A percentile compares a stretch with the other conserved stretches of the same genome.
These are phyloP conservation scores for Trichosporon ovoides DNA, from an alignment of 1,284 basidiomycete species.

Conservation along the genomic window DNA sequence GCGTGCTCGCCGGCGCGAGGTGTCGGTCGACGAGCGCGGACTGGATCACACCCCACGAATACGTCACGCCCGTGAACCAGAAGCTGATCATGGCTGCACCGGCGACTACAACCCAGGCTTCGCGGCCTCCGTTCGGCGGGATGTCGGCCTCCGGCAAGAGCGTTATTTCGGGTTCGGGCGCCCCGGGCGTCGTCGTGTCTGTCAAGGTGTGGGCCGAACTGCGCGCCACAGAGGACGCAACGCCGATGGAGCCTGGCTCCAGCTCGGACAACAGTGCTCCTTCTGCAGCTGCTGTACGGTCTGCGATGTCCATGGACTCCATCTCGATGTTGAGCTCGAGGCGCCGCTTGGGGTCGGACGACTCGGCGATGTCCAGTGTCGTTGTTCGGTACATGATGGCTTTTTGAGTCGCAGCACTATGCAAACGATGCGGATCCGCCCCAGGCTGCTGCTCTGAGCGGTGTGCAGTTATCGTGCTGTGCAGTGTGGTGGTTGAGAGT, in stretches of 20 bases:
- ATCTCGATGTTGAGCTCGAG: not conserved
- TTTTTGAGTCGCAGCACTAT: not conserved
- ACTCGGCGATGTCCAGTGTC: not conserved
- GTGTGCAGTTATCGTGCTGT: too few relatives aligned
- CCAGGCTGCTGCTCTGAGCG: too few relatives aligned
- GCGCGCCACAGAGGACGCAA: not conserved
- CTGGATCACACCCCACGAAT: constrained; percentile 43
- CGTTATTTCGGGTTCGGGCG: not conserved
- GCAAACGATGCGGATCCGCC: too few relatives aligned
- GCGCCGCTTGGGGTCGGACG: not conserved
- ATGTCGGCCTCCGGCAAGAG: constrained; percentile 6
- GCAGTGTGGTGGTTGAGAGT: too few relatives aligned
- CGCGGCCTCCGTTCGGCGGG: constrained; percentile 13
- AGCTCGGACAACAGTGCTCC: not conserved
- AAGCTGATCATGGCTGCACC: constrained; percentile 9
- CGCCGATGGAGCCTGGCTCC: not conserved
- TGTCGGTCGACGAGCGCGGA: constrained; percentile 29
- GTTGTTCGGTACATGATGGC: not conserved
- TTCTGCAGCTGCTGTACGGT: not conserved
- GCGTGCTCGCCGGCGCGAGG: constrained; percentile 34
- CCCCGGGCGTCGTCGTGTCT: not conserved
- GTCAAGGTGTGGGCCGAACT: not conserved
- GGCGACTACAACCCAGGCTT: constrained; percentile 8
- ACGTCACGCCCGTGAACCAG: constrained; percentile 34
- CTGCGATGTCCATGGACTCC: not conserved